Percentiles rank a stretch among this genome's conserved stretches.
These are phyloP conservation scores for Evernia prunastri DNA, from an alignment of 495 filamentous ascomycete genomes.

Conservation along the genomic window DNA sequence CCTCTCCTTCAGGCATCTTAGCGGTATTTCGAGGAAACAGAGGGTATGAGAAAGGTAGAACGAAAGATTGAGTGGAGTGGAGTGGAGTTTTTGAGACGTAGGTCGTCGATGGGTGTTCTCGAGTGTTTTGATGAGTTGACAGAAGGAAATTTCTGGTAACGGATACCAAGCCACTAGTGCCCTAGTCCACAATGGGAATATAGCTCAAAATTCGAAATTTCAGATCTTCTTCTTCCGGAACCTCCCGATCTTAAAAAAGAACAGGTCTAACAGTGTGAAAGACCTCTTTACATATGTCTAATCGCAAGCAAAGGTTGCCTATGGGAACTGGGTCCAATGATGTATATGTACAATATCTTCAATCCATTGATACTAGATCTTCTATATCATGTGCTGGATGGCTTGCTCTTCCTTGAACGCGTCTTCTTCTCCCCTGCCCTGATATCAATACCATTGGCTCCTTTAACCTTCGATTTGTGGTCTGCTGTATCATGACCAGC, in stretches of 20 bases:
- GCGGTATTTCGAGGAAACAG: conserved; percentile 39
- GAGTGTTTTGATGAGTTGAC: conserved; percentile 27
- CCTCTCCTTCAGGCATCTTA: conserved; percentile 47
- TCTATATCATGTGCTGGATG: not conserved
- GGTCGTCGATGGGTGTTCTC: conserved; percentile 7
- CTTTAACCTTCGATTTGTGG: conserved; percentile 7
- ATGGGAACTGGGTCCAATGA: not conserved
- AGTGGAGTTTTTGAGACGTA: conserved; percentile 22
- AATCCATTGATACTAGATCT: not conserved
- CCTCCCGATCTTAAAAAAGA: not conserved
- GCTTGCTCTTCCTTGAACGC: conserved; percentile 44
- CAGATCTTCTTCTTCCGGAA: conserved; percentile 3
- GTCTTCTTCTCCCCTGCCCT: conserved; percentile 42
- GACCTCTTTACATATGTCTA: not conserved
- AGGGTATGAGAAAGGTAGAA: conserved; percentile 18
- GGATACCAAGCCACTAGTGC: conserved; percentile 11
- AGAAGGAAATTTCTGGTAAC: conserved; percentile 28
- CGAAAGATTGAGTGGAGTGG: conserved; percentile 22
- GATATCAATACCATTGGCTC: conserved; percentile 37
- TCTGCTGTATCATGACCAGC: conserved; percentile 9
- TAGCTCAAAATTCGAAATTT: not conserved
- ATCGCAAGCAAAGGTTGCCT: not conserved
- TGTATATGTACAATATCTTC: not conserved
- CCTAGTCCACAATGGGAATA: conserved; percentile 1
- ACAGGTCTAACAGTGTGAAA: not conserved